Base-by-base conservation (phyloP, 2,329 filamentous ascomycete genomes). In the Clonostachys byssicola region DNA sequence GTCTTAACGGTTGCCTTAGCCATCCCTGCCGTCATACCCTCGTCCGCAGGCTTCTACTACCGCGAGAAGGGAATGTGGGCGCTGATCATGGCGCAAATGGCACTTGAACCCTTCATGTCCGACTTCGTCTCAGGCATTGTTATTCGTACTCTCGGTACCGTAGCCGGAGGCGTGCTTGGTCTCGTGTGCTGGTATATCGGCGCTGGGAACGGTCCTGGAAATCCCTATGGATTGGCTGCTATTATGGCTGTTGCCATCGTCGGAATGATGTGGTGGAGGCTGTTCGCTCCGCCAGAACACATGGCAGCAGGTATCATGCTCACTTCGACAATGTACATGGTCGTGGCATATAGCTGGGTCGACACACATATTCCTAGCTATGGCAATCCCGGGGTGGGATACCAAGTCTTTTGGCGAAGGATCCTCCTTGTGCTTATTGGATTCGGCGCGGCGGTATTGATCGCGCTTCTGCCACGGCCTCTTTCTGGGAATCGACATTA, bases 21-120 rank as follows among this genome's bases (percentile, higher is more conserved):
- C 0, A 67, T 78, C 6, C 70, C 74, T 0, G 65, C 68, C 0
- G 62, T 64, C 0, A 60, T 78, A 4, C 68, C 71, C 0, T 54
- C 57, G 20, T 66, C 64, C 2, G 67, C 74, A 0, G 73, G 71
- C 2, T 78, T 79, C 53, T 77, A 68, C 51, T 78, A 75, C 44
- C 66, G 73, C 4, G 67, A 78, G 47, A 77, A 75, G 53, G 74
- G 75, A 0, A 60, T 79, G 0, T 79, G 75, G 75, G 72, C 63
- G 0, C 56, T 78, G 9, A 76, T 79, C 40, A 78, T 73, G 58
- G 74, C 66, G 0, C 75, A 78, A 51, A 73, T 71, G 0, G 66
- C 64, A 1, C 51, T 78, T 3, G 60, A 77, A 2, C 60, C 72
- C 9, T 78, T 77, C 52, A 68, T 76, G 62, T 68, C 73, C 0